Base-by-base conservation (phyloP, 805 yeast genomes). In the Wickerhamiella domercqiae region DNA sequence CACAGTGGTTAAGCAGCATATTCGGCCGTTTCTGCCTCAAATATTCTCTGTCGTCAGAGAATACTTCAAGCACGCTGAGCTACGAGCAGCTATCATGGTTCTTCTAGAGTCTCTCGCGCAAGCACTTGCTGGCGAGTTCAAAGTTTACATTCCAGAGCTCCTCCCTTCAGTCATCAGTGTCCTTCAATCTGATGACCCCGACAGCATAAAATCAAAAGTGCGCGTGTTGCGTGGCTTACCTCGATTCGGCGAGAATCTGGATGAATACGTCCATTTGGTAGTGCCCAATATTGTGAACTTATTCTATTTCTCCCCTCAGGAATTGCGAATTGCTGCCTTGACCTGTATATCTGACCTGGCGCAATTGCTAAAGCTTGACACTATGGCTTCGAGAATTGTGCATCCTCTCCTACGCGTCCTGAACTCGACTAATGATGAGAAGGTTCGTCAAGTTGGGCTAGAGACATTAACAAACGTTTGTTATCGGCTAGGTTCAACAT, bases 71-170 rank as follows among this genome's bases (percentile, higher is more conserved):
- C 51, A 62, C 17, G 68, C 73, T 15, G 66, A 74, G 39, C 61
- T 86, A 34, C 93, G 86, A 51, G 75, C 75, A 3, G 78, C 86
- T 0, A 78, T 87, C 17, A 71, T 90, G 28, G 71, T 75, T 18
- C 68, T 87, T 24, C 71, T 86, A 17, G 96, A 87, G 52, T 72
- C 84, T 3, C 71, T 90, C 21, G 80, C 95, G 0, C 71, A 70
- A 37, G 84, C 96, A 0, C 62, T 90, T 35, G 94, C 83, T 40
- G 93, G 93, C 5, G 98, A 90, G 52, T 90, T 90, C 62, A 90
- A 83, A 48, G 66, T 76, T 55, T 77, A 78, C 52, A 63, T 90
- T 41, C 80, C 94, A 1, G 73, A 73, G 19, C 71, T 90, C 2
- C 64, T 90, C 30, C 81, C 90, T 0, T 61, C 81, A 30, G 65